Base-by-base conservation (phyloP, 305 asterid genomes). In the Fraxinus greggii region DNA sequence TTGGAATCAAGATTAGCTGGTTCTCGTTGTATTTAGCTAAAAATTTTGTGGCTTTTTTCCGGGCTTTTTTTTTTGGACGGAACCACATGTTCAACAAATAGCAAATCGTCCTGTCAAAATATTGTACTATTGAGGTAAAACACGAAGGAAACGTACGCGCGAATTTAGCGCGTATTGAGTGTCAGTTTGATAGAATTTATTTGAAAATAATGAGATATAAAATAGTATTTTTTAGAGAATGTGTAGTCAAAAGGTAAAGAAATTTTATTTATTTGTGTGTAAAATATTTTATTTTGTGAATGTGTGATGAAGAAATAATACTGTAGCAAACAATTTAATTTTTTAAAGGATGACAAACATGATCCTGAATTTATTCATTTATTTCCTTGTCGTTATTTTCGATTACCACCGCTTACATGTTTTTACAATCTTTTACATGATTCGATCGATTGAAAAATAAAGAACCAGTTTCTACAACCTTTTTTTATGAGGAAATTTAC, bases 21-120 rank as follows among this genome's bases (percentile, higher is more conserved):
- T 70, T 70, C 42, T 70, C 38, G 75, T 31, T 70, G 75, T 70
- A 31, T 70, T 70, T 70, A 70, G 75, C 59, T 32, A 24, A 21
- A 61, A 48, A 35, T 0, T 19, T 77, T 12, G 72, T 63, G 75
- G 75, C 56, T 63, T 63, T 42, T 12, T 10, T 21, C 29, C 1
- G 36, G 35, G 75, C n/a, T n/a, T 10, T 24, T 35, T 35, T 26
- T 29, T 24, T 40, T 36, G 23, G 73, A 36, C 48, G 12, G 76
- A 79, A 65, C 26, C 36, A 23, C 48, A 59, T 42, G 23, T 10
- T 61, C 21, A 28, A 24, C 33, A 29, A 59, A 42, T 1, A 23
- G 45, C 59, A 61, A 26, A 40, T 26, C 67, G 76, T 40, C 76
- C 76, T 63, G 28, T 7, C 38, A 23, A 63, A 54, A 54, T 19